These are phyloP conservation scores for Amylostereum areolatum DNA, from an alignment of 1,284 basidiomycete genomes.

Conservation along the genomic window DNA sequence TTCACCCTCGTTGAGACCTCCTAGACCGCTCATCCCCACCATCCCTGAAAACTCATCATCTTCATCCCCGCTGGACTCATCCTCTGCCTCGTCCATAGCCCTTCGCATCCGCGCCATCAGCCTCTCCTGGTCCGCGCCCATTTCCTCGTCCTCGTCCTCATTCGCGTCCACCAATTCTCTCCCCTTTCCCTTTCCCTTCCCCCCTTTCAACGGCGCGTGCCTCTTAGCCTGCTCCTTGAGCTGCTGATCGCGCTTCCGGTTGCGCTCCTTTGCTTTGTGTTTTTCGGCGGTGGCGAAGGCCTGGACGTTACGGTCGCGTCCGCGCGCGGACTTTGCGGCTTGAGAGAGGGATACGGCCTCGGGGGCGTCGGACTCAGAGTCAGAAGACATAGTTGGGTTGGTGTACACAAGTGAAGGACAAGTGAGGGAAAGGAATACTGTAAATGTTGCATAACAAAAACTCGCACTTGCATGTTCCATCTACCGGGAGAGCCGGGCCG, in stretches of 20 bases:
- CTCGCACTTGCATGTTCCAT: too few species aligned
- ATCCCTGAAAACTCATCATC: slow-evolving; percentile 8
- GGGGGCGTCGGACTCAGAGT: slow-evolving; percentile 20
- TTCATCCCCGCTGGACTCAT: slow-evolving; percentile 12
- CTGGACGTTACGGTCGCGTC: slow-evolving; percentile 17
- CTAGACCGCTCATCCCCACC: neutral
- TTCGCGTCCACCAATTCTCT: slow-evolving; percentile 4
- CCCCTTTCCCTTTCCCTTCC: slow-evolving; percentile 12
- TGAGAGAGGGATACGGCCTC: slow-evolving; percentile 25
- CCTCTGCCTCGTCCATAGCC: slow-evolving; percentile 26
- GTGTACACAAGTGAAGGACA: neutral
- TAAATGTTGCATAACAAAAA: too few species aligned
- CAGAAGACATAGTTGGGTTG: slow-evolving; percentile 1
- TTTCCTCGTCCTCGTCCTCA: slow-evolving; percentile 6
- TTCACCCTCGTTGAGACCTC: slow-evolving; percentile 6
- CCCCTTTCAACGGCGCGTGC: slow-evolving; percentile 4
- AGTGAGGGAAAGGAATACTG: neutral
- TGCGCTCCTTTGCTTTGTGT: slow-evolving; percentile 24
- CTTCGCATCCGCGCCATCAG: slow-evolving; percentile 25
- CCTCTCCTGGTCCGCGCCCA: slow-evolving; percentile 10
- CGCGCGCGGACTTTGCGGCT: slow-evolving; percentile 21
- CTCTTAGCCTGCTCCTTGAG: slow-evolving; percentile 22
- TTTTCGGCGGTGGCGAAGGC: slow-evolving; percentile 20
- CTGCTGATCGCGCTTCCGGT: slow-evolving; percentile 20
- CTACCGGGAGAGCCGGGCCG: too few species aligned